Evolutionary conservation across 352 stramenopile species (phyloP).

Genomic region (Phytophthora pistaciae): DNA sequence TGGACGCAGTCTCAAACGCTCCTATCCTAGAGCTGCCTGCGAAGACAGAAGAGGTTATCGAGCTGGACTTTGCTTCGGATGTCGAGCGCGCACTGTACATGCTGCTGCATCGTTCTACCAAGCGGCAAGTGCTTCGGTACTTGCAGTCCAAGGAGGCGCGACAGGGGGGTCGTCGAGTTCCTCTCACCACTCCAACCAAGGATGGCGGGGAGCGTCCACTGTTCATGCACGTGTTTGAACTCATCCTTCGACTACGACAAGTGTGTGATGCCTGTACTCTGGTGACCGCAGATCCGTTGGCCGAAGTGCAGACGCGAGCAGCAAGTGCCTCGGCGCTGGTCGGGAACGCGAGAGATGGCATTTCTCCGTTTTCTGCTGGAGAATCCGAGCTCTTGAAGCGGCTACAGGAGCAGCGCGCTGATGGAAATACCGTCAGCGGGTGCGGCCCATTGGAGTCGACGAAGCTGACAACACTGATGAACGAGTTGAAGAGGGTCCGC

Average conservation of each 20-base stretch:
- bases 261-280: slow-evolving; percentile 80
- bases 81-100: slow-evolving; percentile 83
- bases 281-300: slow-evolving; percentile 58
- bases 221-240: slow-evolving; percentile 92
- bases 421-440: slow-evolving; percentile 11
- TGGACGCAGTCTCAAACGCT: slow-evolving; percentile 54
- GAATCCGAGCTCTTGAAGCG: slow-evolving; percentile 48
- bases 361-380: slow-evolving; percentile 37
- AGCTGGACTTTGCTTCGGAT: slow-evolving; percentile 73
- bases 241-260: slow-evolving; percentile 87
- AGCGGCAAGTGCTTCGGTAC: slow-evolving; percentile 83
- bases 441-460: slow-evolving; percentile 52
- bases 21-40: slow-evolving; percentile 67
- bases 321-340: slow-evolving; percentile 23
- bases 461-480: slow-evolving; percentile 68
- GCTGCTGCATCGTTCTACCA: slow-evolving; percentile 82
- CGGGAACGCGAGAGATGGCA: slow-evolving; percentile 26
- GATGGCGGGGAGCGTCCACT: slow-evolving; percentile 37
- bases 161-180: slow-evolving; percentile 14
- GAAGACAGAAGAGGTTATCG: slow-evolving; percentile 68
- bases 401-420: slow-evolving; percentile 24
- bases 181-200: slow-evolving; percentile 27
- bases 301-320: slow-evolving; percentile 49
- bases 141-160: slow-evolving; percentile 59
- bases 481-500: slow-evolving; percentile 58